A percentile compares a stretch with the other conserved stretches of the same genome.
Evolutionary conservation across 768 basidiomycete genomes (phyloP).

Genomic region (Lactifluus rugatus): DNA sequence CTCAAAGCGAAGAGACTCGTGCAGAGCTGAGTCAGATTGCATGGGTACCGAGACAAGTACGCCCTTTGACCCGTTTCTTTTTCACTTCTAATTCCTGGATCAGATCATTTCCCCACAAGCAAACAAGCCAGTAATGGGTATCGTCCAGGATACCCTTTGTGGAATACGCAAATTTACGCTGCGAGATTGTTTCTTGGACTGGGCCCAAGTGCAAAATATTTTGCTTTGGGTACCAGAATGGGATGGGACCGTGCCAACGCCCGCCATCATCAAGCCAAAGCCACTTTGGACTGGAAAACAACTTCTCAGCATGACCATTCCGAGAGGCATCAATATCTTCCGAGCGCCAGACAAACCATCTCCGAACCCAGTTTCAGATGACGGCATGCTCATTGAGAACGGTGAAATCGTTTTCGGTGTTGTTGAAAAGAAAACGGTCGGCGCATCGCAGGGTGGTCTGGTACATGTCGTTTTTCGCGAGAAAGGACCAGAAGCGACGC

Average conservation of each 20-base stretch:
- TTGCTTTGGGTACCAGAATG: constrained; percentile 96
- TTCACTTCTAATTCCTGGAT: constrained; percentile 1
- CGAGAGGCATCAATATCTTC: constrained; percentile 89
- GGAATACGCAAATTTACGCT: constrained; percentile 96
- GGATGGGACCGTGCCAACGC: constrained; percentile 89
- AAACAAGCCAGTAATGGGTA: constrained; percentile 99
- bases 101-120: constrained; percentile 99
- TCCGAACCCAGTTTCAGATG: constrained; percentile 77
- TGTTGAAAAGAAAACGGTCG: constrained; percentile 98
- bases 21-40: constrained; percentile 97
- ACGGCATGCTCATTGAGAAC: constrained; percentile 93
- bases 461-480: constrained; percentile 97
- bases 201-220: constrained; percentile 94
- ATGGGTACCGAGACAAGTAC: constrained; percentile 93
- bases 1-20: constrained; percentile 96
- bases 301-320: constrained; percentile 83
- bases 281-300: constrained; percentile 98
- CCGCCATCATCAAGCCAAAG: constrained; percentile 93
- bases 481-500: constrained; percentile 87
- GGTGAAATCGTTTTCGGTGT: constrained; percentile 93
- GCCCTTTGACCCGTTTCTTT: constrained; percentile 13
- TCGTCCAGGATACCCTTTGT: constrained; percentile 97
- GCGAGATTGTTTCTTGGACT: constrained; percentile 91
- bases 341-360: constrained; percentile 73
- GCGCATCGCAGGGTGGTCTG: constrained; percentile 87